phyloP scores from a whole-genome alignment of 2,329 filamentous ascomycete species.

The Pseudogymnoascus sp. region DNA sequence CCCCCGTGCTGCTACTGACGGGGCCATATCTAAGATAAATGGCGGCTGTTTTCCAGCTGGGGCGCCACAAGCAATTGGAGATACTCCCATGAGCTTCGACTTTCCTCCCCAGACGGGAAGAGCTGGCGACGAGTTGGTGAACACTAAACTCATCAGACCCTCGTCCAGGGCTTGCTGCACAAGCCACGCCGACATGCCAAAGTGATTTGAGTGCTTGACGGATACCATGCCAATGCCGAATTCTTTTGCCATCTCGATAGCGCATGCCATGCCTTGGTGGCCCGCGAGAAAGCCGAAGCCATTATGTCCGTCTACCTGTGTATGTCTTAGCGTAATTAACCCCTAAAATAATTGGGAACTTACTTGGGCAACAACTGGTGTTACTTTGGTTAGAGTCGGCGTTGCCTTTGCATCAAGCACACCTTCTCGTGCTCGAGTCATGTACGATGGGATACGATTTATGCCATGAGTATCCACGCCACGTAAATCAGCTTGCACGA shows the following conservation, averaged over 20 bases:
- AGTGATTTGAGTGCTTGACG: slow-evolving; percentile 72
- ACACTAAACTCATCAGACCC: slow-evolving; percentile 49
- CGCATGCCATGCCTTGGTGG: slow-evolving; percentile 54
- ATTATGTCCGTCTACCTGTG: slow-evolving; percentile 48
- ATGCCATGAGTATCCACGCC: slow-evolving; percentile 74
- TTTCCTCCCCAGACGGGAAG: slow-evolving; percentile 30
- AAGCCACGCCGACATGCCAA: slow-evolving; percentile 75
- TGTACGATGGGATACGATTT: slow-evolving; percentile 70
- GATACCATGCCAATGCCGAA: slow-evolving; percentile 69
- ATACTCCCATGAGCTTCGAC: slow-evolving; percentile 26
- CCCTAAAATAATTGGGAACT: background rate
- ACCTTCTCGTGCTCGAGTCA: slow-evolving; percentile 61
- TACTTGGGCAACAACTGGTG: slow-evolving; percentile 62
- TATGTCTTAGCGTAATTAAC: slow-evolving; percentile 31
- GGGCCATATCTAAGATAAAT: slow-evolving; percentile 41
- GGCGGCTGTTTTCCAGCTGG: slow-evolving; percentile 49
- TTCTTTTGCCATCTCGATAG: slow-evolving; percentile 55
- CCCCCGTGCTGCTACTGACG: slow-evolving; percentile 21
- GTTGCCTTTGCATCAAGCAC: slow-evolving; percentile 54
- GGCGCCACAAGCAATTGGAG: slow-evolving; percentile 51
- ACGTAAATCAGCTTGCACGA: slow-evolving; percentile 67
- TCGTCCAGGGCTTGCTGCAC: slow-evolving; percentile 70
- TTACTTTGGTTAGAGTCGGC: slow-evolving; percentile 52
- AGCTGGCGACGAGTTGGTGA: slow-evolving; percentile 28
- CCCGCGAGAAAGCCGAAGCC: slow-evolving; percentile 70